These are phyloP conservation scores for Amanita rubescens DNA, from an alignment of 768 basidiomycete genomes.

Conservation along the genomic window DNA sequence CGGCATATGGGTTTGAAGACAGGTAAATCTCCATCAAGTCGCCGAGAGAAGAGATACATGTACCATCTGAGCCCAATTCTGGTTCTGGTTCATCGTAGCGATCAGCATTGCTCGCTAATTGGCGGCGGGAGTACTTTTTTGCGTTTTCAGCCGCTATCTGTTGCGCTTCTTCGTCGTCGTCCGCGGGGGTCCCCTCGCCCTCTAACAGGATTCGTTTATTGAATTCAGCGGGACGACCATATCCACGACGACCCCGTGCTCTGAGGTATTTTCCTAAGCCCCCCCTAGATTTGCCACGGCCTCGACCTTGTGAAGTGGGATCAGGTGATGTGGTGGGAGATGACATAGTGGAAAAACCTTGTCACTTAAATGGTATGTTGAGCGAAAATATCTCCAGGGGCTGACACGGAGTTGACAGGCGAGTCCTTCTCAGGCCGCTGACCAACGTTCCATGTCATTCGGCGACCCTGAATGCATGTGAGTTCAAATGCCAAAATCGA, in stretches of 20 bases:
- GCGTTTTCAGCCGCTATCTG: slow-evolving; percentile 43
- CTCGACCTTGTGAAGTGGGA: slow-evolving; percentile 18
- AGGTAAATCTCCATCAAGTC: neutral
- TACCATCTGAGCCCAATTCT: slow-evolving; percentile 67
- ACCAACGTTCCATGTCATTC: no score
- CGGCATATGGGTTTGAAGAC: neutral
- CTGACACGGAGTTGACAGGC: neutral
- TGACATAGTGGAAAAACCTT: no score
- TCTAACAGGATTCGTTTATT: slow-evolving; percentile 52
- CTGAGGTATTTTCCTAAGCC: slow-evolving; percentile 71
- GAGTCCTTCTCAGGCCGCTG: no score
- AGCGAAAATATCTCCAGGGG: neutral
- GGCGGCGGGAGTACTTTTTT: slow-evolving; percentile 47
- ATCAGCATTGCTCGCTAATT: slow-evolving; percentile 65
- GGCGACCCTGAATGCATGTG: no score
- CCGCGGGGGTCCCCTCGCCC: slow-evolving; percentile 37
- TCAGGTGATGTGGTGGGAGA: neutral
- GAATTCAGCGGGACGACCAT: slow-evolving; percentile 62
- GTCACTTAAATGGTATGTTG: neutral
- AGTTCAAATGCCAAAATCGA: no score
- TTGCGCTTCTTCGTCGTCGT: slow-evolving; percentile 37
- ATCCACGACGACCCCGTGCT: slow-evolving; percentile 53
- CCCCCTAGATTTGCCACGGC: slow-evolving; percentile 53
- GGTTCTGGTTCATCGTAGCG: slow-evolving; percentile 66
- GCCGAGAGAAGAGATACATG: slow-evolving; percentile 9